These are phyloP conservation scores for Melastoma malabathricum DNA, from an alignment of 345 rosid species.

Conservation along the genomic window DNA sequence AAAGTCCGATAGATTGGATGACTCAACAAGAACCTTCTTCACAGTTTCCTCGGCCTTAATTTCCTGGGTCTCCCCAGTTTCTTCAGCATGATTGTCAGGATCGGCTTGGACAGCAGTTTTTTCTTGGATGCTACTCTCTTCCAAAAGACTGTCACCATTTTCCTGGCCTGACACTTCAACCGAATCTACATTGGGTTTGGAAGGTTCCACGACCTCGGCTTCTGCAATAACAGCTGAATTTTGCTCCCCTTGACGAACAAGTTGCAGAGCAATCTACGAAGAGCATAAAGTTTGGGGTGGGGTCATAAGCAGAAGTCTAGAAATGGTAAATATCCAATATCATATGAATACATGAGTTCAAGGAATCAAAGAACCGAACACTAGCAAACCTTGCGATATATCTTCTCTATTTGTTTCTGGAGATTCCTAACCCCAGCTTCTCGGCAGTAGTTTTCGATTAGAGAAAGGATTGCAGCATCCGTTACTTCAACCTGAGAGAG, in stretches of 20 bases:
- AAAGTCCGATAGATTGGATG: constrained; percentile 56
- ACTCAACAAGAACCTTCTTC: constrained; percentile 55
- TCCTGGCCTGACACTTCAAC: constrained; percentile 14
- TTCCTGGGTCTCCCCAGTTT: constrained; percentile 21
- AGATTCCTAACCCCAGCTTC: constrained; percentile 99
- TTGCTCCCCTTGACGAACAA: constrained; percentile 58
- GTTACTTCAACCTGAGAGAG: constrained; percentile 73
- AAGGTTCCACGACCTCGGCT: constrained; percentile 11
- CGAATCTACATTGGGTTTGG: constrained; percentile 13
- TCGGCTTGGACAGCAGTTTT: constrained; percentile 1
- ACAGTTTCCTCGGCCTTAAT: constrained; percentile 18
- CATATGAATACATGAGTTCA: background rate
- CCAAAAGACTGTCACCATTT: constrained; percentile 22
- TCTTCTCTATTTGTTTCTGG: constrained; percentile 97
- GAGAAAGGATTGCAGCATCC: constrained; percentile 72
- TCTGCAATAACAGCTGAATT: constrained; percentile 29
- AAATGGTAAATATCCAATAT: background rate
- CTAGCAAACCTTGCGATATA: constrained; percentile 79
- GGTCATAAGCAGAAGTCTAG: background rate
- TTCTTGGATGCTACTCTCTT: constrained; percentile 13
- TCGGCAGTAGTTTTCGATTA: constrained; percentile 92
- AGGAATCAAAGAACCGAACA: background rate
- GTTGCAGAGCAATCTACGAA: constrained; percentile 77
- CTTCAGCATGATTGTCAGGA: background rate
- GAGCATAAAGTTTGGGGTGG: background rate